Evolutionary conservation across 2,329 filamentous ascomycete genomes (phyloP).

Genomic region (Penicillium vulpinum): DNA sequence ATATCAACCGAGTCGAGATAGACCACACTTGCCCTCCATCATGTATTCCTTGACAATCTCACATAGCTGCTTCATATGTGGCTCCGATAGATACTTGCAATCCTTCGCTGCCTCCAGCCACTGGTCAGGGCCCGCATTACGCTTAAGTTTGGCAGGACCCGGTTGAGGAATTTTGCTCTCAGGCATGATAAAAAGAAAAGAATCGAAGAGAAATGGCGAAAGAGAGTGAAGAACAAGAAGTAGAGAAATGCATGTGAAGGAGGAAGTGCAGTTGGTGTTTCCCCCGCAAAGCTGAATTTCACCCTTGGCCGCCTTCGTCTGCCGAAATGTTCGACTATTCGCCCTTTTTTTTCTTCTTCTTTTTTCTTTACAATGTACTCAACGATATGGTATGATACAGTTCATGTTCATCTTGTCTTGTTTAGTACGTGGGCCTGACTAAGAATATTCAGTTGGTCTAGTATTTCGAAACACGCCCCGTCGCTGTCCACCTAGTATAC

Average conservation of each 20-base stretch:
- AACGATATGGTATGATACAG: not conserved
- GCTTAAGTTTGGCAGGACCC: slow-evolving; percentile 79
- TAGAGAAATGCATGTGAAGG: not conserved
- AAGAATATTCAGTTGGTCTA: not conserved
- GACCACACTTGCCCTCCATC: slow-evolving; percentile 75
- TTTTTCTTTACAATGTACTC: not conserved
- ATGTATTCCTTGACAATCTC: slow-evolving; percentile 98
- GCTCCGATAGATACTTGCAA: slow-evolving; percentile 93
- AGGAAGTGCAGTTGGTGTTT: slow-evolving; percentile 18
- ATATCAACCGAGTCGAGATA: not conserved
- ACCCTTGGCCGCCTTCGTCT: slow-evolving; percentile 5
- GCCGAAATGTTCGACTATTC: not conserved
- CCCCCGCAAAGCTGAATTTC: slow-evolving; percentile 13
- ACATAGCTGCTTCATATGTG: slow-evolving; percentile 97
- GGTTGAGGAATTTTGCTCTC: slow-evolving; percentile 74
- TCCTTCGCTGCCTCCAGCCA: slow-evolving; percentile 97
- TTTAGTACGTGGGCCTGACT: not conserved
- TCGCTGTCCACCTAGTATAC: no score
- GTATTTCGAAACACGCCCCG: not conserved
- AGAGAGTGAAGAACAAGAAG: slow-evolving; percentile 4
- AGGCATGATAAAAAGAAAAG: slow-evolving; percentile 33
- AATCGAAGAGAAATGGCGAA: slow-evolving; percentile 13
- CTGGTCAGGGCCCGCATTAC: slow-evolving; percentile 85
- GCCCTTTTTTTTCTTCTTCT: not conserved
- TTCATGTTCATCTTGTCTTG: not conserved